Percentiles rank a stretch among this genome's conserved stretches.
These are phyloP conservation scores for Pseudogymnoascus sp. DNA, from an alignment of 2,329 filamentous ascomycete species.

Conservation along the genomic window DNA sequence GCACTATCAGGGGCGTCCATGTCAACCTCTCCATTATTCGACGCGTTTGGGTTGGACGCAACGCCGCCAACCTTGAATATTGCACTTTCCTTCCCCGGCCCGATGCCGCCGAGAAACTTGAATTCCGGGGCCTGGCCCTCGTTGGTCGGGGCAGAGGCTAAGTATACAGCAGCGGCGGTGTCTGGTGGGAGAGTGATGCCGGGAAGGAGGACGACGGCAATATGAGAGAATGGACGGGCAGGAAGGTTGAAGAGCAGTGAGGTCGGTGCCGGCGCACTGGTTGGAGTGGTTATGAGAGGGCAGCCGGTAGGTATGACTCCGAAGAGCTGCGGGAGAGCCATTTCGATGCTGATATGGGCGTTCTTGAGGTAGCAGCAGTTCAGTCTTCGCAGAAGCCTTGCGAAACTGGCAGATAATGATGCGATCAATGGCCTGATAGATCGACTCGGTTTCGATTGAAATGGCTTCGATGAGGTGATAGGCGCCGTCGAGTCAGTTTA, in stretches of 20 bases:
- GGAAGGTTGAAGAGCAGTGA: slow-evolving; percentile 48
- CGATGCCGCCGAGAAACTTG: slow-evolving; percentile 80
- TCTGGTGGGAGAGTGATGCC: slow-evolving; percentile 62
- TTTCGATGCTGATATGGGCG: neutral
- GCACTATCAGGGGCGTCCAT: slow-evolving; percentile 22
- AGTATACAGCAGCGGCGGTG: slow-evolving; percentile 83
- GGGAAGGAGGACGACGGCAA: slow-evolving; percentile 84
- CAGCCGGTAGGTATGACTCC: slow-evolving; percentile 53
- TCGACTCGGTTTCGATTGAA: neutral
- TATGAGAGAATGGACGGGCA: slow-evolving; percentile 58
- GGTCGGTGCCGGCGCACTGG: slow-evolving; percentile 43
- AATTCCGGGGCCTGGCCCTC: slow-evolving; percentile 50
- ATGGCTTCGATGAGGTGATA: neutral
- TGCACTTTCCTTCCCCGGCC: slow-evolving; percentile 81
- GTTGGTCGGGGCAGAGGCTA: slow-evolving; percentile 43
- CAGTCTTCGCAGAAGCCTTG: neutral
- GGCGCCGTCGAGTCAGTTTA: neutral
- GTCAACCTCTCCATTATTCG: slow-evolving; percentile 33
- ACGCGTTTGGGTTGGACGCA: slow-evolving; percentile 24
- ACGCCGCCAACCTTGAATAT: slow-evolving; percentile 66
- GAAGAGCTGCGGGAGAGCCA: slow-evolving; percentile 33
- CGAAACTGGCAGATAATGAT: neutral
- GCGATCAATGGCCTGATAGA: neutral
- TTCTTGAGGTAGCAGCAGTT: neutral
- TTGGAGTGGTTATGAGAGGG: slow-evolving; percentile 46